Conservation (phyloP, 805 yeast genomes). For the Wickerhamomyces rabaulensis region DNA sequence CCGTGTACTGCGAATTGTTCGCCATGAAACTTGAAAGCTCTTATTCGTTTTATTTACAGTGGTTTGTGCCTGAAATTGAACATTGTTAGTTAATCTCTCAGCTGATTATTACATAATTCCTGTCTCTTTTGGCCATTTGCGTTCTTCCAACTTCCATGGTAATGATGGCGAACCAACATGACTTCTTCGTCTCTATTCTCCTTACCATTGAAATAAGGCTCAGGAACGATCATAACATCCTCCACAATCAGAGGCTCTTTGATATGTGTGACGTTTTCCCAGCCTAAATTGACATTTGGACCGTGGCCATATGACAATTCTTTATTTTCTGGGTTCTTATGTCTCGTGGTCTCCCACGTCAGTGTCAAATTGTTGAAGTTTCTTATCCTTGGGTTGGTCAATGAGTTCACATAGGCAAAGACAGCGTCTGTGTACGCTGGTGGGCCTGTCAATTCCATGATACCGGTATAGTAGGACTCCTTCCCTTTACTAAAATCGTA, state of each 20-base stretch:
- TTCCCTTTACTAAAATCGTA: constrained; percentile 41
- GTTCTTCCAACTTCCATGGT: constrained; percentile 14
- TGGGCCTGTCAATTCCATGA: constrained; percentile 49
- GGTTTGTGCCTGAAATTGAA: too few relatives aligned
- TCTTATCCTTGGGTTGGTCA: constrained; percentile 1
- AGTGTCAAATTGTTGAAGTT: constrained; percentile 11
- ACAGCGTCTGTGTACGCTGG: constrained; percentile 43
- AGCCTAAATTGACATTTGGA: constrained; percentile 9
- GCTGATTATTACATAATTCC: too few relatives aligned
- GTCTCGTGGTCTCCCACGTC: constrained; percentile 2
- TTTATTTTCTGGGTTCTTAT: constrained; percentile 8
- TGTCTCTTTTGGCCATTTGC: background rate
- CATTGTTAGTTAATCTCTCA: too few relatives aligned
- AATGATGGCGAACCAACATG: constrained; percentile 11
- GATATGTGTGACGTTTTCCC: constrained; percentile 19
- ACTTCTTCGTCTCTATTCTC: constrained; percentile 5
- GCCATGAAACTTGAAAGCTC: too few relatives aligned
- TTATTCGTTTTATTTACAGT: too few relatives aligned
- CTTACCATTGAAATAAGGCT: constrained; percentile 14
- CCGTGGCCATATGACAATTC: constrained; percentile 9
- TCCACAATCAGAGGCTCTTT: constrained; percentile 12
- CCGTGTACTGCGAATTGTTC: too few relatives aligned
- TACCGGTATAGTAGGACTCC: constrained; percentile 56
- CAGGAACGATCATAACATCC: constrained; percentile 17
- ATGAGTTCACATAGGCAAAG: constrained; percentile 11